Base-by-base conservation (phyloP, 148 eudicot genomes). In the Fagopyrum tataricum region DNA sequence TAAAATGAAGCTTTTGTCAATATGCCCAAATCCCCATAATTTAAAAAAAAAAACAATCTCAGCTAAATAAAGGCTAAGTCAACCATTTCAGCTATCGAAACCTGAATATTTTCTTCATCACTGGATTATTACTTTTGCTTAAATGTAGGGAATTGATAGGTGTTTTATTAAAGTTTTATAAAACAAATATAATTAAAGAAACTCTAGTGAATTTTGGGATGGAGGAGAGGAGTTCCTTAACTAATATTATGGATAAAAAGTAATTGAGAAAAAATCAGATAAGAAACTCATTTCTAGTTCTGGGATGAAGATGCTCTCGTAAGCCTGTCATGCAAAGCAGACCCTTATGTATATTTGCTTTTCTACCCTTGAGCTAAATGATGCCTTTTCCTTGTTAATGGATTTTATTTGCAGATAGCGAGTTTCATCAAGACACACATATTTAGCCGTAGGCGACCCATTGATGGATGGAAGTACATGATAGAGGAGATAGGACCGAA, bases 381-480 rank as follows among this genome's bases (percentile, higher is more conserved):
- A 2, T 21, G 20, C 9, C 9, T 11, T 39, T 62, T n/a, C 39
- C 31, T 52, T 23, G 15, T 68, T 48, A 2, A 72, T 44, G 43
- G 44, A 8, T 23, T 24, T 44, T 13, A 43, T 71, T 72, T 81
- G 82, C 88, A 95, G 97, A 92, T 95, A 75, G 99, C 97, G 26
- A 95, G 99, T 77, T 95, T 95, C 79, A 92, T 95, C 79, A 95
- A 92, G 81, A 85, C 91, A 3, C 99, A 92, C 77, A 92, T 95
- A 79, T 95, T 95, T 76, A 95, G 99, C 84, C 86, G 99, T 56
- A 88, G 99, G 79, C 73, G 99, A 74, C 99, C 99, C 0, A 88
- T 95, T 37, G 99, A 95, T 72, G 99, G 99, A 20, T 95, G 99
- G 99, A 95, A 88, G 76, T 92, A 95, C 86, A 95, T 95, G 97